Base-by-base conservation (phyloP, 805 yeast species). In the Saccharomycopsis fibuligera region DNA sequence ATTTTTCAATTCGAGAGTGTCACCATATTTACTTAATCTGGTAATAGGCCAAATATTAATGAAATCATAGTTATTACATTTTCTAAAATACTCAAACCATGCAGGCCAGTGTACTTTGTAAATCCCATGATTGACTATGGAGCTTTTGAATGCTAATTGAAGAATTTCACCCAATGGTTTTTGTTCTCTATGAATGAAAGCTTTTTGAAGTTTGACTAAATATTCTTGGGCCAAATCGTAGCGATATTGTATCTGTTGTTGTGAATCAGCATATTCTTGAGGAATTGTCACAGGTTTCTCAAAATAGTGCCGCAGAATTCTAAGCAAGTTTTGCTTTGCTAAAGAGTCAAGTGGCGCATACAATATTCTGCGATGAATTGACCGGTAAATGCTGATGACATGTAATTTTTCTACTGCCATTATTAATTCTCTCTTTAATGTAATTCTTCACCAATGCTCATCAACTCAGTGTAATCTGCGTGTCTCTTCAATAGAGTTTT, bases 31-130 rank as follows among this genome's bases (percentile, higher is more conserved):
- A 10, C 21, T 21, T 9, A 45, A 4, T n/a, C 44, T 12, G 23
- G 10, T 35, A 4, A 45, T 42, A 4, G 52, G 52, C 52, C 52
- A 49, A 14, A 24, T n/a, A 12, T 41, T 21, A 4, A 45, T 8
- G 10, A 45, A 30, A 8, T 49, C 46, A 10, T 17, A 21, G n/a
- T 24, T 24, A 23, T 40, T 33, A 16, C 31, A 22, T 19, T 10
- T 16, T 19, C 17, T 27, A 27, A 49, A 49, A 8, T 45, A 16
- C 14, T 25, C 24, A 17, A 45, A 16, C 52, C 52, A 49, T 5
- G 10, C 9, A 5, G 49, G 52, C 2, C 22, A 29, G 16, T 14
- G 27, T 5, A 27, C 31, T 4, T 36, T 27, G 33, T 33, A 35
- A 10, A 21, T n/a, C 14, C 30, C 36, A 2, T 21, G 14, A 36